Evolutionary conservation across 805 yeast species (phyloP).

Genomic region (Wickerhamiella dianesei): DNA sequence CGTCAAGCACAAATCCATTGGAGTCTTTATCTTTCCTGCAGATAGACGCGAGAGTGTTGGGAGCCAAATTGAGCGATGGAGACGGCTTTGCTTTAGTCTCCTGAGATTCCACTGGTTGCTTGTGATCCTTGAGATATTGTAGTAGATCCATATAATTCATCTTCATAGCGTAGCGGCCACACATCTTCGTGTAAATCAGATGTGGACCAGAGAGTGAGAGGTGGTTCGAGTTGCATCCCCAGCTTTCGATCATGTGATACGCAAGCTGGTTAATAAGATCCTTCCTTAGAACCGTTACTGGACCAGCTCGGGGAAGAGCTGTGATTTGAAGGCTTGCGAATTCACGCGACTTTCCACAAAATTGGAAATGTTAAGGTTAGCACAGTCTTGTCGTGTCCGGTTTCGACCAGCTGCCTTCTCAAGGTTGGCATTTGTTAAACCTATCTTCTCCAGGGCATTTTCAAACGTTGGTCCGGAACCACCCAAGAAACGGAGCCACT

Average conservation of each 20-base stretch:
- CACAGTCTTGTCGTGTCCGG: neutral
- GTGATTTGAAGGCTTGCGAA: no score
- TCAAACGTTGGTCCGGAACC: constrained; percentile 1
- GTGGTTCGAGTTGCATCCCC: neutral
- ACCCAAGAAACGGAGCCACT: constrained; percentile 6
- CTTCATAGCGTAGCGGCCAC: constrained; percentile 16
- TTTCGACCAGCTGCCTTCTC: neutral
- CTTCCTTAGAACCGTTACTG: no score
- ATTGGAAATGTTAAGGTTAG: neutral
- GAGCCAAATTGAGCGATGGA: constrained; percentile 11
- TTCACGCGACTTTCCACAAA: neutral
- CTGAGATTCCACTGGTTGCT: constrained; percentile 1
- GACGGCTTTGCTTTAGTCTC: neutral
- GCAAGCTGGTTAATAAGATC: no score
- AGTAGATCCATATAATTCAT: constrained; percentile 1
- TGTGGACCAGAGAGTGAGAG: neutral
- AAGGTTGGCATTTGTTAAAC: neutral
- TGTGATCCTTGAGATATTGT: constrained; percentile 3
- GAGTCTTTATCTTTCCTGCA: neutral
- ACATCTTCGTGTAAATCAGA: constrained; percentile 7
- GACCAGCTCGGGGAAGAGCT: no score
- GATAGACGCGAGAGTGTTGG: constrained; percentile 8
- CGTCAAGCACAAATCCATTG: constrained; percentile 1
- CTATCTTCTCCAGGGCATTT: neutral
- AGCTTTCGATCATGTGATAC: no score